Conservation (phyloP, 1,284 basidiomycete genomes). For the Tilletia setariae region DNA sequence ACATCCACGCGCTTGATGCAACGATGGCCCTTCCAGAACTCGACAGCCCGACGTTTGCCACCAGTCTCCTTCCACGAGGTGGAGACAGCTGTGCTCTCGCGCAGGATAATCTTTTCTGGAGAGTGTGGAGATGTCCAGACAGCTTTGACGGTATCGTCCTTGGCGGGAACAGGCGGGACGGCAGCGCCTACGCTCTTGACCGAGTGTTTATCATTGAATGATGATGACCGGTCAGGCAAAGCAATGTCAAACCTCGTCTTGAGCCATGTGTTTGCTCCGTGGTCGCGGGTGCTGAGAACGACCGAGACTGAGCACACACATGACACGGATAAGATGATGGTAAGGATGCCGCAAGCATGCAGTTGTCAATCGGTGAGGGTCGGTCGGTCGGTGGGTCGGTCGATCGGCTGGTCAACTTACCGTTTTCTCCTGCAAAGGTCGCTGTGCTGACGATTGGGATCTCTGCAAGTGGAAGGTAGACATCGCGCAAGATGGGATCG, state of each 20-base stretch:
- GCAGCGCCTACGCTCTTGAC: not conserved
- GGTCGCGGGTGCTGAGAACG: slow-evolving; percentile 3
- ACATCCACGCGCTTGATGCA: slow-evolving; percentile 62
- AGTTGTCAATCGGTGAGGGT: not conserved
- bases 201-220: not conserved
- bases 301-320: not conserved
- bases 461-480: slow-evolving; percentile 9
- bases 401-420: not conserved
- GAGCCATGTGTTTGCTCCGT: not conserved
- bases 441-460: not conserved
- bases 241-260: slow-evolving; percentile 2
- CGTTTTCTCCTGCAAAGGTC: not conserved
- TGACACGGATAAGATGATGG: not conserved
- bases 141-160: slow-evolving; percentile 8
- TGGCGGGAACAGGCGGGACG: not conserved
- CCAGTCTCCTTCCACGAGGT: slow-evolving; percentile 62
- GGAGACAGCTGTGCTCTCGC: slow-evolving; percentile 74
- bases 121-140: slow-evolving; percentile 51
- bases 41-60: slow-evolving; percentile 62
- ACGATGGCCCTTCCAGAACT: slow-evolving; percentile 62
- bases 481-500: slow-evolving; percentile 1
- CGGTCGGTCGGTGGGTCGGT: too few species aligned
- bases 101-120: slow-evolving; percentile 35
- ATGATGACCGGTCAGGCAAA: not conserved
- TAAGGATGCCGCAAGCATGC: too few species aligned